Evolutionary conservation across 164 flowering plant species (phyloP), one percentile per base, ranked within the genome.

Genomic region (Aristolochia californica): DNA sequence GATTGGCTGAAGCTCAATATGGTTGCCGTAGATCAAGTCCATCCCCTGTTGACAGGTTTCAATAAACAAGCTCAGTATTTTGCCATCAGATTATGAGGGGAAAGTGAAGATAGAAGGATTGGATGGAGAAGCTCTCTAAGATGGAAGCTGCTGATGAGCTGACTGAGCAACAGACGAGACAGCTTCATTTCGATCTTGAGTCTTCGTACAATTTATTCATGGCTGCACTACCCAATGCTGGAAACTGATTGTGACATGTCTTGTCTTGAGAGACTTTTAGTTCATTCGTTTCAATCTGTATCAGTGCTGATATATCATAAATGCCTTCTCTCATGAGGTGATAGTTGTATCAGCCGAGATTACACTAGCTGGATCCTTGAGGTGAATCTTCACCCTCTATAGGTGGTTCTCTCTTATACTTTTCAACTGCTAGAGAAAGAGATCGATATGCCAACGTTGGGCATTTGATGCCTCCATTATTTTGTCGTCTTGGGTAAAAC

Each of bases 81-180:
- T 90, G 74, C 87, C 93, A 0, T 71, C 81, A 0, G 97, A 91
- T 48, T 87, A 82, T 30, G 94, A 89, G 68, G 98, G 98, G 62
- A 83, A 75, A 78, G 73, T 65, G 27, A 91, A 91, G 79, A 79
- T 83, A n/a, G 89, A 87, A 70, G 72, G 98, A 89, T 62, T 91
- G 98, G 98, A 79, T 89, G 44, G 64, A 65, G 14, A 78, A 82
- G 77, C 60, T 91, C 60, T 67, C 97, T 1, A 91, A 83, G 80
- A 91, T 91, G 97, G 88, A 95, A 4, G 97, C 94, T 16, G 87
- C 97, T 0, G 98, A 88, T 61, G 95, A 91, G 82, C 69, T 88
- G 53, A 87, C 98, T 1, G 97, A 87, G 59, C 95, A 88, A 81
- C 97, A 91, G 71, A 70, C 97, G 2, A 69, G 98, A 72, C 98